Evolutionary conservation across 208 protist genomes (phyloP), one percentile per base, ranked within the genome.

Genomic region (Trypanosoma grayi): DNA sequence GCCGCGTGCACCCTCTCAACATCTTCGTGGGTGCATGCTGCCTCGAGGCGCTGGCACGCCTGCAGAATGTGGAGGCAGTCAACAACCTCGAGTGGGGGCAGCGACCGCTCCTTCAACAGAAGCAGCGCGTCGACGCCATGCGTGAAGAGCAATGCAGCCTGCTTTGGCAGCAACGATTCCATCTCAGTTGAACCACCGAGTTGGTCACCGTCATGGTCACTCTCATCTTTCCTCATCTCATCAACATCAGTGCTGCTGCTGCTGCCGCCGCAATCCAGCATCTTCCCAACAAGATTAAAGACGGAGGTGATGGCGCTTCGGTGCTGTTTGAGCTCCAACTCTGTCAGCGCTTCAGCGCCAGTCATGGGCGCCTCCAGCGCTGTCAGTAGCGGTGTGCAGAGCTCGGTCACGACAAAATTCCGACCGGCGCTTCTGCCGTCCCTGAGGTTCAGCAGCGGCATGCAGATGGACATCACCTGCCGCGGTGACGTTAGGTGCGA

Each of bases 391-490:
- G n/a, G 45, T 28, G 33, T 13, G 50, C 73, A 70, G 28, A 94
- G 74, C 28, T 70, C 68, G 28, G 61, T 53, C 24, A 78, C 46
- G 5, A 94, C 59, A 67, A 92, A 86, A 9, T 34, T 24, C 37
- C 65, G 31, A 3, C 88, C 88, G 9, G 56, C 54, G 2, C 68
- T 79, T 9, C 52, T 58, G 11, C 88, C 88, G 47, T 95, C 88
- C 25, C 34, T 45, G 22, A 95, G 50, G 59, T 76, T 83, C 1
- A 88, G 16, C 40, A 95, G 50, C 2, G 88, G 88, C 63, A 73
- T 83, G 22, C 68, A 69, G 10, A 92, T 70, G 4, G 88, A 95
- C 81, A 92, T 92, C 25, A 95, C 65, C 51, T 91, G 85, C 30
- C 85, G 75, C 20, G 78, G 60, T 4, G 81, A 84, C 18, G 33